These are phyloP conservation scores for Podospora fimiseda DNA, from an alignment of 495 filamentous ascomycete species.

Conservation along the genomic window DNA sequence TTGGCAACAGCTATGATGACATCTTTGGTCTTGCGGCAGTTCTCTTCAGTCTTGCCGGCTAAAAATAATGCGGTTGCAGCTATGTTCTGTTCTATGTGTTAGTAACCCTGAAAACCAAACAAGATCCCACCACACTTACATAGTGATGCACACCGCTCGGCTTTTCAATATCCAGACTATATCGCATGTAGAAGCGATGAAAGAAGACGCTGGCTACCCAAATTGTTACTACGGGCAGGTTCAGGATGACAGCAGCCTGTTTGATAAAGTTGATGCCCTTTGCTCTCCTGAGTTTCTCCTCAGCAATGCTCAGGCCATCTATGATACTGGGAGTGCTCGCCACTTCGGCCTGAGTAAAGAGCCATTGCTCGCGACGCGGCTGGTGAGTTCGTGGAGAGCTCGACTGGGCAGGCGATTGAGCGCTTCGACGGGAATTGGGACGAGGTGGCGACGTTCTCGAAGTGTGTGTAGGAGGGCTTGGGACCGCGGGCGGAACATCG, in stretches of 20 bases:
- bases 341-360: constrained; percentile 80
- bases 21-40: constrained; percentile 87
- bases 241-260: constrained; percentile 87
- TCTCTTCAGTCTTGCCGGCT: constrained; percentile 94
- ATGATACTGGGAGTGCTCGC: constrained; percentile 73
- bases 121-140: constrained; percentile 50
- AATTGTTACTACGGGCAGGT: constrained; percentile 84
- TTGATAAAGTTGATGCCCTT: constrained; percentile 96
- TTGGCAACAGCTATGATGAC: constrained; percentile 87
- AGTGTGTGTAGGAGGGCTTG: constrained; percentile 44
- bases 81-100: constrained; percentile 48
- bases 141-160: constrained; percentile 76
- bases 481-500: constrained; percentile 47
- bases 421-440: constrained; percentile 36
- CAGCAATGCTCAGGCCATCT: constrained; percentile 67
- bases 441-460: constrained; percentile 47
- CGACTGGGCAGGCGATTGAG: constrained; percentile 32
- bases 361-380: constrained; percentile 62
- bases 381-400: constrained; percentile 26
- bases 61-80: constrained; percentile 87
- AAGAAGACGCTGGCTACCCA: constrained; percentile 90
- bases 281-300: constrained; percentile 69
- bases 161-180: constrained; percentile 59
- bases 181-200: constrained; percentile 91
- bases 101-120: not conserved